Conservation (phyloP, 345 rosid genomes). For the Pelargonium nanum region DNA sequence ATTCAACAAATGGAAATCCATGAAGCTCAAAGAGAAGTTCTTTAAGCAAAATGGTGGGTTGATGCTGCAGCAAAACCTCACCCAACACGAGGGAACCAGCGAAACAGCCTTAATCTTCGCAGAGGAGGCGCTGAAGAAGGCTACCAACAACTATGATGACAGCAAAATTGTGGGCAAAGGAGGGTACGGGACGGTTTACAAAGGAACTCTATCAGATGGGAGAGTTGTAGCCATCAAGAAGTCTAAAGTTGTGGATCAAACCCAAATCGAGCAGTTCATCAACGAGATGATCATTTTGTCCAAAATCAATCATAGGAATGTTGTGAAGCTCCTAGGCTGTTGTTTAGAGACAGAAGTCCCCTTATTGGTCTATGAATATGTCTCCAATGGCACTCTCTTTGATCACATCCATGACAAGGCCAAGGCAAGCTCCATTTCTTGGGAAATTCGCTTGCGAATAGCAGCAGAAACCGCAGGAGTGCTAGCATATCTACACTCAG, state of each 20-base stretch:
- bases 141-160: slow-evolving; percentile 17
- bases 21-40: not conserved
- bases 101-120: not conserved
- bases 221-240: slow-evolving; percentile 16
- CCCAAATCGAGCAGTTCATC: slow-evolving; percentile 17
- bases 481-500: slow-evolving; percentile 13
- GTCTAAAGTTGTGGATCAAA: slow-evolving; percentile 15
- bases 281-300: slow-evolving; percentile 16
- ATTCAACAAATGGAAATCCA: not conserved
- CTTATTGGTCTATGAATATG: slow-evolving; percentile 15
- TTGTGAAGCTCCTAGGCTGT: slow-evolving; percentile 15
- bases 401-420: slow-evolving; percentile 8
- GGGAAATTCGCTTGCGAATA: slow-evolving; percentile 14
- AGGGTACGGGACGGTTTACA: slow-evolving; percentile 17
- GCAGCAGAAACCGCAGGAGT: slow-evolving; percentile 14
- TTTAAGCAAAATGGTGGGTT: not conserved
- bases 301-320: slow-evolving; percentile 14
- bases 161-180: slow-evolving; percentile 15
- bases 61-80: not conserved
- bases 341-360: slow-evolving; percentile 17
- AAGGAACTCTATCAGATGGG: slow-evolving; percentile 13
- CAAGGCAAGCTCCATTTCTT: not conserved
- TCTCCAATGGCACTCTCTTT: slow-evolving; percentile 15
- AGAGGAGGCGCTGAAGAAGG: slow-evolving; percentile 12
- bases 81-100: not conserved